Evolutionary conservation across 2,329 filamentous ascomycete genomes (phyloP).

Genomic region (Orbilia ellipsospora): DNA sequence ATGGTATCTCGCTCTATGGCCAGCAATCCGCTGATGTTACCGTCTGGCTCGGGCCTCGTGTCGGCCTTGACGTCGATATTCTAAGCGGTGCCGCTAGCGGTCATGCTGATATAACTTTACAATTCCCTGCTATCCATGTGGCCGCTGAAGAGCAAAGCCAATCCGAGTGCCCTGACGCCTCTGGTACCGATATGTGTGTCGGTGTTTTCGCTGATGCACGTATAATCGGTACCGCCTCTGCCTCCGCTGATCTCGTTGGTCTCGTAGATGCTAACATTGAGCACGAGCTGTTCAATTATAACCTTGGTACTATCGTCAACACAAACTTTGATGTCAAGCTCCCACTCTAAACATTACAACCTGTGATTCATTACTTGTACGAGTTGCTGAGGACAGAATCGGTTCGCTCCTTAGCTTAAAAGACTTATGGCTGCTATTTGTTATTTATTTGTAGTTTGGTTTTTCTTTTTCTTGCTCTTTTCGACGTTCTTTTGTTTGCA

Average conservation of each 20-base stretch:
- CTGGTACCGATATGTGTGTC: slow-evolving; percentile 29
- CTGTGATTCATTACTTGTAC: too few relatives aligned
- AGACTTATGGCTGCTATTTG: too few relatives aligned
- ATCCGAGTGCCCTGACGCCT: slow-evolving; percentile 15
- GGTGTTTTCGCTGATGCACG: slow-evolving; percentile 17
- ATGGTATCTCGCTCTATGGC: slow-evolving; percentile 24
- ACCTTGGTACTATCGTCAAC: slow-evolving; percentile 29
- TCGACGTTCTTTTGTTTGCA: too few relatives aligned
- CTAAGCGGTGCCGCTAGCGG: slow-evolving; percentile 14
- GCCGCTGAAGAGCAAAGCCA: slow-evolving; percentile 5
- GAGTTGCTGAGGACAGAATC: too few relatives aligned
- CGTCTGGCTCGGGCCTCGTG: slow-evolving; percentile 26
- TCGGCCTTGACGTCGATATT: slow-evolving; percentile 25
- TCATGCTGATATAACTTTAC: slow-evolving; percentile 16
- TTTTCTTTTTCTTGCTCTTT: too few relatives aligned
- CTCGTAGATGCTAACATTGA: slow-evolving; percentile 20
- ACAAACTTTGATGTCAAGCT: slow-evolving; percentile 1
- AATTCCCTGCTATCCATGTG: slow-evolving; percentile 27
- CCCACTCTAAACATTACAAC: too few relatives aligned
- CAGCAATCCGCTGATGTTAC: slow-evolving; percentile 20
- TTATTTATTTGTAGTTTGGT: too few relatives aligned
- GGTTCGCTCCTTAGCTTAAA: too few relatives aligned
- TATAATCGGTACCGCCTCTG: slow-evolving; percentile 18
- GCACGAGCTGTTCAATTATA: slow-evolving; percentile 31
- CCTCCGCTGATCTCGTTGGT: slow-evolving; percentile 18